These are phyloP conservation scores for Haberlea rhodopensis DNA, from an alignment of 257 asterid genomes.

Conservation along the genomic window DNA sequence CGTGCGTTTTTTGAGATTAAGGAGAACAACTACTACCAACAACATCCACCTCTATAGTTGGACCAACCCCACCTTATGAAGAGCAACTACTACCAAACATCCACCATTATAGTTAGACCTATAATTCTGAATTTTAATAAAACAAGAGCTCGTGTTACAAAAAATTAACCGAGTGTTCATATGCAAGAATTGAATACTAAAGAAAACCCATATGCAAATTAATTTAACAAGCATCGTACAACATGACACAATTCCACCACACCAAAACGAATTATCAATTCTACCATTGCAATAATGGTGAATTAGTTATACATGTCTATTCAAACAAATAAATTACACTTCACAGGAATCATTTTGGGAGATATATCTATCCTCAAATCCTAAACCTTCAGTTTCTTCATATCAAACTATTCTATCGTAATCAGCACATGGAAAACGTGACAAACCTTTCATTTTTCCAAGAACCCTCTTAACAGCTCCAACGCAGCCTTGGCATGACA, in stretches of 20 bases:
- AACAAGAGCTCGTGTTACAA: too few species aligned
- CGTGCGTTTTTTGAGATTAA: too few species aligned
- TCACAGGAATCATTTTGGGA: too few species aligned
- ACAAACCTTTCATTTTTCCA: conserved; percentile 82
- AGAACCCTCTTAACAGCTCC: conserved; percentile 93
- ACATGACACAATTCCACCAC: neutral
- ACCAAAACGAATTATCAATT: too few species aligned
- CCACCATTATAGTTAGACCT: too few species aligned
- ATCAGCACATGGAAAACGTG: neutral
- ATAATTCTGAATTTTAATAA: too few species aligned
- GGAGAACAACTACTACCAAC: too few species aligned
- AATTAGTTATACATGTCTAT: neutral
- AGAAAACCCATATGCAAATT: too few species aligned
- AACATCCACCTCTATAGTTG: too few species aligned
- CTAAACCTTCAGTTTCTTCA: neutral
- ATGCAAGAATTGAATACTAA: too few species aligned
- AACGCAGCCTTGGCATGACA: conserved; percentile 91
- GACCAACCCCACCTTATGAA: too few species aligned
- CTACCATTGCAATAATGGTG: neutral
- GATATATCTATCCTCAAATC: neutral
- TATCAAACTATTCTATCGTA: neutral
- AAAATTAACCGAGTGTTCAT: neutral
- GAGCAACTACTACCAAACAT: too few species aligned
- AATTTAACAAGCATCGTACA: neutral
- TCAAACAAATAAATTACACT: neutral